These are phyloP conservation scores for Bimuria novae-zelandiae DNA, from an alignment of 2,329 filamentous ascomycete genomes.

Conservation along the genomic window DNA sequence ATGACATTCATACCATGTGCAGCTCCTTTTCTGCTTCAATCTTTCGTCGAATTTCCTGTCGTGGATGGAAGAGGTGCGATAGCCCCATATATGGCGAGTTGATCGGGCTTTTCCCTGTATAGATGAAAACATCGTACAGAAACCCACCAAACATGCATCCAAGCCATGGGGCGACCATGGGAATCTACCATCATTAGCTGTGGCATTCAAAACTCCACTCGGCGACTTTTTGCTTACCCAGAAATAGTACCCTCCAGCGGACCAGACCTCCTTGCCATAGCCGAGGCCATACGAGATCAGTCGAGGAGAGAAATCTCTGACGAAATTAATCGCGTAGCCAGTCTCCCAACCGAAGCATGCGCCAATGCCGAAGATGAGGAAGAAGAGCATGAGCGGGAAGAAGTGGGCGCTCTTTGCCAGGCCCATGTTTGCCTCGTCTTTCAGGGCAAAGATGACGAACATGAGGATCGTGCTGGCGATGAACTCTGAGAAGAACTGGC, in stretches of 20 bases:
- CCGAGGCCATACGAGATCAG: conserved; percentile 70
- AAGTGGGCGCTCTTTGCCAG: conserved; percentile 41
- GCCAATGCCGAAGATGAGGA: conserved; percentile 74
- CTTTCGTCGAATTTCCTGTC: conserved; percentile 26
- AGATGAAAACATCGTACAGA: conserved; percentile 54
- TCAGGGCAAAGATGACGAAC: conserved; percentile 73
- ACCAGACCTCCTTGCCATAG: conserved; percentile 70
- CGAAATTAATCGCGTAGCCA: conserved; percentile 75
- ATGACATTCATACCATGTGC: conserved; percentile 26
- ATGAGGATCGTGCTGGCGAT: conserved; percentile 69
- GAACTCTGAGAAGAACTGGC: conserved; percentile 74
- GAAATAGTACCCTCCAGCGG: conserved; percentile 71
- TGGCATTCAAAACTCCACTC: too few relatives aligned
- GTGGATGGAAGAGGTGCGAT: conserved; percentile 50
- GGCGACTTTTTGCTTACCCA: conserved; percentile 57
- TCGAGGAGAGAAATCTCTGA: conserved; percentile 72
- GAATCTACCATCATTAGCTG: conserved; percentile 56
- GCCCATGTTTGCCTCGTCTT: conserved; percentile 56
- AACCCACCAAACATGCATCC: conserved; percentile 50
- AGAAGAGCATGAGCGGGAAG: conserved; percentile 65
- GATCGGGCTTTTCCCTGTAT: conserved; percentile 70
- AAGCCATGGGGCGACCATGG: conserved; percentile 72
- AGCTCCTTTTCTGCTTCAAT: conserved; percentile 35
- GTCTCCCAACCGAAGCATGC: conserved; percentile 78
- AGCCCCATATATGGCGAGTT: conserved; percentile 70